Base-by-base conservation (phyloP, 352 stramenopile genomes). In the Pythium sp. region DNA sequence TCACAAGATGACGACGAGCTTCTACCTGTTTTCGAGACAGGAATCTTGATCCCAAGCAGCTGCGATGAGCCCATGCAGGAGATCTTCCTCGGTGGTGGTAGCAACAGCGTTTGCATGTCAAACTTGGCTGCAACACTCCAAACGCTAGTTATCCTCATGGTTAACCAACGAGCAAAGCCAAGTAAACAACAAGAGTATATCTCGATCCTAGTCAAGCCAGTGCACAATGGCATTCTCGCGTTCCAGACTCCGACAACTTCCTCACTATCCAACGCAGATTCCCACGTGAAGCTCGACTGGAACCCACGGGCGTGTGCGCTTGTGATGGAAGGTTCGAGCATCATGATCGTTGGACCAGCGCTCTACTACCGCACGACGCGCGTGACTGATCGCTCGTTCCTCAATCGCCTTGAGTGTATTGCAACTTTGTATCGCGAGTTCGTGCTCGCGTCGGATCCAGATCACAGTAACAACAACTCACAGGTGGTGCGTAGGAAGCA, bases 301-400 rank as follows among this genome's bases (percentile, higher is more conserved):
- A 83, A 83, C 43, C 11, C 72, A 14, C 72, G 76, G 0, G 76
- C 73, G 8, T 69, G 61, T 38, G 72, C 67, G 20, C 49, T 83
- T n/a, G 72, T 67, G 5, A 51, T 57, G 46, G 62, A 73, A 2
- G 3, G 5, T 18, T 49, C 47, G 0, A 20, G 26, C 14, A 15
- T n/a, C 18, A 2, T 11, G 7, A 69, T 83, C 22, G 28, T 55
- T 24, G 76, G 76, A 14, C 41, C 64, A 53, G 74, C 69, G 4
- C 58, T 80, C 0, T 78, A 77, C 28, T 70, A 74, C 22, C 57
- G 4, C 18, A 49, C 66, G 32, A 41, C 26, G 4, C 46, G 34
- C 36, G 32, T 5, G 15, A 24, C 2, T 5, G 57, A 38, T 18
- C 46, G 46, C 7, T 58, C 34, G 12, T 51, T 70, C 1, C 55